Percentiles rank a stretch among this genome's conserved stretches.
These are phyloP conservation scores for Maudiozyma barnettii DNA, from an alignment of 805 yeast genomes.

Conservation along the genomic window DNA sequence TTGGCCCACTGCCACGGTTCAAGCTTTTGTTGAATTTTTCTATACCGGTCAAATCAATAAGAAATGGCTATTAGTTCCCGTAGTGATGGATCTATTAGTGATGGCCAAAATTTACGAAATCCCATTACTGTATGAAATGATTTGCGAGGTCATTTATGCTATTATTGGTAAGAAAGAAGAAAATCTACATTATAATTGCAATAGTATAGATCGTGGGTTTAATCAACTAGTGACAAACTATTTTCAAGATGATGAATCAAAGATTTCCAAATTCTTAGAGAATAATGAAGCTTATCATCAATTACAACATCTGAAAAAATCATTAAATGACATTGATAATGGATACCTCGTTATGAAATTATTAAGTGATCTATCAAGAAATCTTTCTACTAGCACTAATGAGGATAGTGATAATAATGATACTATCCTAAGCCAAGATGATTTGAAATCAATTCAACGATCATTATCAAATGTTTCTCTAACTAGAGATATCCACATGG, in stretches of 20 bases:
- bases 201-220: slow-evolving; percentile 14
- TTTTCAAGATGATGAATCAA: slow-evolving; percentile 18
- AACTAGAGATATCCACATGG: background rate
- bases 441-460: background rate
- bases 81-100: slow-evolving; percentile 52
- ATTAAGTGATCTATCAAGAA: slow-evolving; percentile 39
- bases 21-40: slow-evolving; percentile 61
- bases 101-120: slow-evolving; percentile 58
- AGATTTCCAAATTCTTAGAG: slow-evolving; percentile 16
- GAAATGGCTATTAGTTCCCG: slow-evolving; percentile 63
- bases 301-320: slow-evolving; percentile 44
- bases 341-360: slow-evolving; percentile 51
- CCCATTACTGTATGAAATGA: slow-evolving; percentile 60
- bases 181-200: slow-evolving; percentile 13
- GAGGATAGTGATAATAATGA: slow-evolving; percentile 11
- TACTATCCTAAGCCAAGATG: background rate
- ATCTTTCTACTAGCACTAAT: slow-evolving; percentile 18
- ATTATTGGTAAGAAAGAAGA: slow-evolving; percentile 61
- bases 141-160: slow-evolving; percentile 59
- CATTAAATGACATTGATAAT: slow-evolving; percentile 53
- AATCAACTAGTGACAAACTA: slow-evolving; percentile 12
- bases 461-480: background rate
- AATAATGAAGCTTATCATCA: slow-evolving; percentile 25
- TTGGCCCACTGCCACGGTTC: slow-evolving; percentile 48
- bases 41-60: slow-evolving; percentile 75